phyloP scores from a whole-genome alignment of 495 filamentous ascomycete species.

The Xylaria castorea region DNA sequence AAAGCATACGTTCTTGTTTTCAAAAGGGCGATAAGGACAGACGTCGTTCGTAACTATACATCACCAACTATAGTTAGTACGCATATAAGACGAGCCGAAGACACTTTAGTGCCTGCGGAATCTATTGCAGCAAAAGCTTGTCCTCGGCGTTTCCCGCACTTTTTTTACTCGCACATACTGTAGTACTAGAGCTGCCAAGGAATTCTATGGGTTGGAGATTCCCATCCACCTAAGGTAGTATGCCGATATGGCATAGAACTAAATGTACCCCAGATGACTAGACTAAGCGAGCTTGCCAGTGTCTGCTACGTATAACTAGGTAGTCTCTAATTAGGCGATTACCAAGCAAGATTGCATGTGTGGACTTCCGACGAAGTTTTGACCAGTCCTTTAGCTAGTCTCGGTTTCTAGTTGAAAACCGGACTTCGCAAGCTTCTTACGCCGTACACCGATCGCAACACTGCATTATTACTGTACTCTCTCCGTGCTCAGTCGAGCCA shows the following conservation, averaged over 20 bases:
- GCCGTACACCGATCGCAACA: background rate
- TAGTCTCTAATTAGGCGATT: background rate
- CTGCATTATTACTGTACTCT: background rate
- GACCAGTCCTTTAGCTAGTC: background rate
- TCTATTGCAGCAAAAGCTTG: constrained; percentile 3
- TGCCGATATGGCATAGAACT: constrained; percentile 2
- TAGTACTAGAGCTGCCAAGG: background rate
- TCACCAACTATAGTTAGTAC: background rate
- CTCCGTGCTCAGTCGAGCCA: background rate
- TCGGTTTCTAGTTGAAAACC: background rate
- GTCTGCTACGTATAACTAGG: background rate
- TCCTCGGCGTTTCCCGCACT: background rate
- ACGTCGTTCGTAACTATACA: background rate
- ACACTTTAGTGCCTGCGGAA: background rate
- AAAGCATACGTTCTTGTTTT: background rate
- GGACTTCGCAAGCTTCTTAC: background rate
- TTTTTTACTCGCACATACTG: background rate
- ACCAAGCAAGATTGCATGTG: constrained; percentile 11
- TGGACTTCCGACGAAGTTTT: background rate
- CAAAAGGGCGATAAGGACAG: background rate
- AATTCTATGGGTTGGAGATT: background rate
- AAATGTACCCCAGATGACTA: constrained; percentile 7
- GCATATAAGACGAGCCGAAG: background rate
- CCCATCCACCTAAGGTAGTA: background rate
- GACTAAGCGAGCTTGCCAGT: background rate